Evolutionary conservation across 2,329 filamentous ascomycete genomes (phyloP).

Genomic region (Tetracladium maxilliforme): DNA sequence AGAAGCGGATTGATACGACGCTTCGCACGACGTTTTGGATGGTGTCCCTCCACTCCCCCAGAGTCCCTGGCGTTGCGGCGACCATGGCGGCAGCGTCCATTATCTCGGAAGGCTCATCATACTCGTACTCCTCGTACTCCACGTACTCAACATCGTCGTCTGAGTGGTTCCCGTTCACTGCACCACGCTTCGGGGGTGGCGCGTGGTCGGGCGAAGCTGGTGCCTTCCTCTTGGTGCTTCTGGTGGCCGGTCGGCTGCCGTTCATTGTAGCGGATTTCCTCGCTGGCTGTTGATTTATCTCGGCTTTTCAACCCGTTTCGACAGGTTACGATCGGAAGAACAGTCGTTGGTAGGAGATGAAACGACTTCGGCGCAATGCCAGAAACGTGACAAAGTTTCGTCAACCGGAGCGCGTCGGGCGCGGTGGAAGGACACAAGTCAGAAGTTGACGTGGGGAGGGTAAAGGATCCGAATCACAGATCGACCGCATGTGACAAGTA

Average conservation of each 20-base stretch:
- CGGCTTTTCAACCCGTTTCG: constrained; percentile 9
- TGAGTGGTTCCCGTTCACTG: constrained; percentile 16
- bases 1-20: constrained; percentile 98
- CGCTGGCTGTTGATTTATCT: too few species aligned
- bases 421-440: too few species aligned
- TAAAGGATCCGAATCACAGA: too few species aligned
- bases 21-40: constrained; percentile 90
- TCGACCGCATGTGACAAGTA: too few species aligned
- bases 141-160: constrained; percentile 21
- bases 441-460: too few species aligned
- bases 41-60: constrained; percentile 86
- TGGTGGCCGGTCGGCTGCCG: too few species aligned
- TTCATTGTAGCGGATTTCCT: too few species aligned
- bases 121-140: too few species aligned
- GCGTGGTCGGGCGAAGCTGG: constrained; percentile 9
- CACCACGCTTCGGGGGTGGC: constrained; percentile 15
- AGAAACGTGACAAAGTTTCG: too few species aligned
- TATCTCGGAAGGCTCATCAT: constrained; percentile 12
- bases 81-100: constrained; percentile 23
- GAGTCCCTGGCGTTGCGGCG: constrained; percentile 43
- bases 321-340: background rate
- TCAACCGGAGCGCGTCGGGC: too few species aligned
- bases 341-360: constrained; percentile 3
- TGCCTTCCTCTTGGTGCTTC: constrained; percentile 15
- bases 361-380: background rate